Percentiles rank a stretch among this genome's conserved stretches.
Evolutionary conservation across 768 basidiomycete species (phyloP).

Genomic region (Infundibulicybe gibba): DNA sequence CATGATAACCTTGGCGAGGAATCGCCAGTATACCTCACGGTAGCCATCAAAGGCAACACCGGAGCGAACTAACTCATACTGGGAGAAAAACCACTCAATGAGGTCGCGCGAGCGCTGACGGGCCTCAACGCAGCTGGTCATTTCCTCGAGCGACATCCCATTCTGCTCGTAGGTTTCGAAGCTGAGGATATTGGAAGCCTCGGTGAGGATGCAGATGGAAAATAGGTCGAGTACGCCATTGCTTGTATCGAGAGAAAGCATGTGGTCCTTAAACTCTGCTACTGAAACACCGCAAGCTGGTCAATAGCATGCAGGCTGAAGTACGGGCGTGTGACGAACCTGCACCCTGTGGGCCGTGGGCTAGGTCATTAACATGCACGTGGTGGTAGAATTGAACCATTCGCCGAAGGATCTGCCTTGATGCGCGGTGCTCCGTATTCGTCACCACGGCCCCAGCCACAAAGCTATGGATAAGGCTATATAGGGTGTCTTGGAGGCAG

Average conservation of each 20-base stretch:
- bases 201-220: neutral
- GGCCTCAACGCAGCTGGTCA: neutral
- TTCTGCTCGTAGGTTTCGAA: neutral
- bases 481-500: conserved; percentile 9
- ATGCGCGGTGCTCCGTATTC: conserved; percentile 9
- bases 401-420: conserved; percentile 7
- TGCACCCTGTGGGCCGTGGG: no score
- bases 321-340: no score
- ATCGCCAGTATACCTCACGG: neutral
- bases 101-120: neutral
- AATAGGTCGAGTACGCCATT: neutral
- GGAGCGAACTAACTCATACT: conserved; percentile 10
- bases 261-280: no score
- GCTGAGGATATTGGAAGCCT: conserved; percentile 1
- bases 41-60: neutral
- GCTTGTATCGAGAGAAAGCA: no score
- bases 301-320: no score
- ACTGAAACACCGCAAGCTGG: no score
- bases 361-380: no score
- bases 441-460: conserved; percentile 6
- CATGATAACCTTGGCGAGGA: neutral
- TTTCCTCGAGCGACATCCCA: neutral
- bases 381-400: conserved; percentile 8
- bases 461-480: conserved; percentile 12
- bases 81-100: conserved; percentile 1